Base-by-base conservation (phyloP, 108 stramenopile genomes). In the Chaetoceros muelleri region DNA sequence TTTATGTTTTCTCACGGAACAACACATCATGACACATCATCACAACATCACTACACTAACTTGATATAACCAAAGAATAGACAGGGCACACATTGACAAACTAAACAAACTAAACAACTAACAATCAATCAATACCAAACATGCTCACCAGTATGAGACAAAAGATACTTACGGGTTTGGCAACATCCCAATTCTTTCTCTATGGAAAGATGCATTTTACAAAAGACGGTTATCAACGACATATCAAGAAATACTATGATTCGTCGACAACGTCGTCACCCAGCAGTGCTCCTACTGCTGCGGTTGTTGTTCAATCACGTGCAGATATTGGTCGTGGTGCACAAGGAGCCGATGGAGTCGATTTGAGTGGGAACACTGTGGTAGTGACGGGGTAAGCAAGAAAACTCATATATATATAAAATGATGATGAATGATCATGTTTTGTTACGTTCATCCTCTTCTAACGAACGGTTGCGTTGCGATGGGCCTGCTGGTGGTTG, bases 171-270 rank as follows among this genome's bases (percentile, higher is more conserved):
- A n/a, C n/a, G n/a, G 72, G 68, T 45, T 65, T 73, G 28, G 67
- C 76, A 3, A 66, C 74, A 19, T 82, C 88, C 3, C 84, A 85
- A 61, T 90, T 81, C 58, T 83, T 66, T 53, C 57, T 90, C 23
- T 76, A 73, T 52, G 88, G 88, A 19, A 83, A 77, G 57, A 71
- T 64, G 51, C 65, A 84, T 57, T 90, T 79, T 56, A 90, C 88
- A 23, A 64, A 84, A 61, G 87, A 85, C 2, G 91, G 91, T 29
- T 93, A 89, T 49, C 30, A 68, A 10, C 68, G 70, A 28, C 85
- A 83, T 51, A 24, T 78, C 13, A 68, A 73, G 27, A 61, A 75
- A 24, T 93, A 93, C 78, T n/a, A n/a, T n/a, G n/a, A n/a, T n/a
- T n/a, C n/a, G n/a, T n/a, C n/a, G n/a, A n/a, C n/a, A n/a, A n/a